A percentile compares a stretch with the other conserved stretches of the same genome.
phyloP scores from a whole-genome alignment of 129 eudicot species.

The Tanacetum coccineum region DNA sequence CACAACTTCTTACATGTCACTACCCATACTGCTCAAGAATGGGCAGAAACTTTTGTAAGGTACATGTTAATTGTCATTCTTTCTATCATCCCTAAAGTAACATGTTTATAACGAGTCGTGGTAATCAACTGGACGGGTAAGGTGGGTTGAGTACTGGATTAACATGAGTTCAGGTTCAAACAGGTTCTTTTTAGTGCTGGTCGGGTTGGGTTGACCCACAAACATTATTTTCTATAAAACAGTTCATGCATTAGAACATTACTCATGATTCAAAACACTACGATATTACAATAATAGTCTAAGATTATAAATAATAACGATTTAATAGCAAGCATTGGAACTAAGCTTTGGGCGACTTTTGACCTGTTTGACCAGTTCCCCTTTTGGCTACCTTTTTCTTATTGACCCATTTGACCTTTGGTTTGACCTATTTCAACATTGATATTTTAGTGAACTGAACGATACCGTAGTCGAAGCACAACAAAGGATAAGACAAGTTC shows the following conservation, averaged over 20 bases:
- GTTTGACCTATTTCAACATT: conserved; percentile 13
- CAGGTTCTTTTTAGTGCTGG: background rate
- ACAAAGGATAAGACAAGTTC: conserved; percentile 78
- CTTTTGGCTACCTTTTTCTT: background rate
- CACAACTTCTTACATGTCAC: conserved; percentile 86
- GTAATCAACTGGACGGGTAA: background rate
- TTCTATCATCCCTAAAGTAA: background rate
- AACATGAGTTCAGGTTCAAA: conserved; percentile 4
- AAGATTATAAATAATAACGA: background rate
- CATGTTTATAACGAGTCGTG: background rate
- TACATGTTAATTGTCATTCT: conserved; percentile 15
- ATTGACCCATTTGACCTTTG: conserved; percentile 1
- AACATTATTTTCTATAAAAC: background rate
- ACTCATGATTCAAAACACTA: no score
- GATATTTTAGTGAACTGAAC: conserved; percentile 65
- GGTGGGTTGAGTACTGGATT: background rate
- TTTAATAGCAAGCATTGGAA: no score
- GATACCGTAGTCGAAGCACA: conserved; percentile 97
- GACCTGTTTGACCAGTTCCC: background rate
- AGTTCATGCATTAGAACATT: no score
- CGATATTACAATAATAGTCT: background rate
- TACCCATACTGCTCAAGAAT: conserved; percentile 90
- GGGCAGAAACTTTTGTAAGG: conserved; percentile 99
- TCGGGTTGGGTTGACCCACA: background rate
- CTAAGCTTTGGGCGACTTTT: background rate